Evolutionary conservation across 2,329 filamentous ascomycete genomes (phyloP).

Genomic region (Parastagonospora avenae): DNA sequence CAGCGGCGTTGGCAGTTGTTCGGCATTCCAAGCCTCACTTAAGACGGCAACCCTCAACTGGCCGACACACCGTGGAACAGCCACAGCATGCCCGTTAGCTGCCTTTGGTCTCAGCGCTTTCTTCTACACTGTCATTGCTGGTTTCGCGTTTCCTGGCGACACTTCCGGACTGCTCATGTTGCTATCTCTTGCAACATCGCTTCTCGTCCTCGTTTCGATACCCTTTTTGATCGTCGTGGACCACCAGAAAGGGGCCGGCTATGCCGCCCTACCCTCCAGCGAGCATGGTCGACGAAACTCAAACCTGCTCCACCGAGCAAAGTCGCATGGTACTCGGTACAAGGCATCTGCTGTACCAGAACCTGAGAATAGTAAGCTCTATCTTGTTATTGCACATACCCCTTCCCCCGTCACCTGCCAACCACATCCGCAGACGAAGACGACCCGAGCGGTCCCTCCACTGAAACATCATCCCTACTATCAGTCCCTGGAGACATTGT

Average conservation of each 20-base stretch:
- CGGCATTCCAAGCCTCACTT: slow-evolving; percentile 85
- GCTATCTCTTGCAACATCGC: slow-evolving; percentile 77
- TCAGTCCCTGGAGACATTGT: slow-evolving; percentile 65
- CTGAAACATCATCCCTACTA: slow-evolving; percentile 83
- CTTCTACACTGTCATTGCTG: slow-evolving; percentile 86
- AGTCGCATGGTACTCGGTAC: slow-evolving; percentile 52
- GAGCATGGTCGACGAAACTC: slow-evolving; percentile 54
- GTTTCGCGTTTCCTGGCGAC: slow-evolving; percentile 79
- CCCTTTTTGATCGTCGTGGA: slow-evolving; percentile 81
- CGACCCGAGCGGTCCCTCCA: slow-evolving; percentile 53
- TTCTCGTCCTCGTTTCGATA: slow-evolving; percentile 75
- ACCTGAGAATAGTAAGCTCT: slow-evolving; percentile 68
- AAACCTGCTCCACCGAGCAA: slow-evolving; percentile 54
- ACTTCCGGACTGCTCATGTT: slow-evolving; percentile 81
- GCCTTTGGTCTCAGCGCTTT: slow-evolving; percentile 95
- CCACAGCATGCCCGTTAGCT: slow-evolving; percentile 89
- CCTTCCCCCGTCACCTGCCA: slow-evolving; percentile 37
- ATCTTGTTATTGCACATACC: slow-evolving; percentile 14
- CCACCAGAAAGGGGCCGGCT: slow-evolving; percentile 62
- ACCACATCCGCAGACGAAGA: slow-evolving; percentile 42
- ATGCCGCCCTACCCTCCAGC: slow-evolving; percentile 61
- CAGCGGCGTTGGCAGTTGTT: slow-evolving; percentile 86
- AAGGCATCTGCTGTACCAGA: slow-evolving; percentile 43
- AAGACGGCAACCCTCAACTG: slow-evolving; percentile 91
- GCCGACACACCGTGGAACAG: slow-evolving; percentile 87